Conservation (phyloP, 768 basidiomycete species). For the Boletellus emodensis region DNA sequence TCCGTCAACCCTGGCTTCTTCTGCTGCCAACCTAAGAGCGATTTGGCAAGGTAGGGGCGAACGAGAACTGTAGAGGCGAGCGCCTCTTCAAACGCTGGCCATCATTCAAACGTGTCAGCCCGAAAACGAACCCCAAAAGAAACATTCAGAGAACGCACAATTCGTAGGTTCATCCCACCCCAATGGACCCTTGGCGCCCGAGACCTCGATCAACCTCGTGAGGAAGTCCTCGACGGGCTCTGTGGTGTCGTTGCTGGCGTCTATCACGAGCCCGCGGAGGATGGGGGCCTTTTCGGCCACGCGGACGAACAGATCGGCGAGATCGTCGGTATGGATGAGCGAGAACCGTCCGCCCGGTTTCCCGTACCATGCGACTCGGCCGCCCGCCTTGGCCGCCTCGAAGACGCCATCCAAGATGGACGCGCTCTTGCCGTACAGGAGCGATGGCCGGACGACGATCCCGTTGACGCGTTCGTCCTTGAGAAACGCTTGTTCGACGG, state of each 20-base stretch:
- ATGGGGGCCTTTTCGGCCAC: constrained; percentile 31
- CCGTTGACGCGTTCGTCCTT: constrained; percentile 24
- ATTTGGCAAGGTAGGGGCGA: constrained; percentile 25
- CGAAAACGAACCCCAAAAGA: neutral
- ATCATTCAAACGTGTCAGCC: neutral
- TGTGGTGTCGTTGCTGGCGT: constrained; percentile 27
- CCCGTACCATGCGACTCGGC: constrained; percentile 24
- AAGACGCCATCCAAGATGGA: constrained; percentile 24
- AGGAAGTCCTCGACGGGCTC: constrained; percentile 31
- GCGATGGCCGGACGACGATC: constrained; percentile 31
- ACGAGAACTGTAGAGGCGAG: constrained; percentile 16
- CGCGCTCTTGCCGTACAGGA: constrained; percentile 30
- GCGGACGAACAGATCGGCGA: constrained; percentile 33
- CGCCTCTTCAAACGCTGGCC: constrained; percentile 23
- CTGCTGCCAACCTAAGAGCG: constrained; percentile 32
- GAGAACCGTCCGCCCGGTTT: constrained; percentile 24
- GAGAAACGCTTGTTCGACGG: constrained; percentile 14
- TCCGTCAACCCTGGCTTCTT: constrained; percentile 32
- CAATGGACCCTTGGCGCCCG: constrained; percentile 25
- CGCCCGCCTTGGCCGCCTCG: constrained; percentile 14
- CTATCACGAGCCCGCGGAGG: constrained; percentile 27
- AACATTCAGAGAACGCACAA: constrained; percentile 16
- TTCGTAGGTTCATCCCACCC: constrained; percentile 18
- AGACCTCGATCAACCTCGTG: constrained; percentile 21
- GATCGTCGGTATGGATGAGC: constrained; percentile 33